phyloP scores from a whole-genome alignment of 495 filamentous ascomycete genomes.

The Podospora australis region DNA sequence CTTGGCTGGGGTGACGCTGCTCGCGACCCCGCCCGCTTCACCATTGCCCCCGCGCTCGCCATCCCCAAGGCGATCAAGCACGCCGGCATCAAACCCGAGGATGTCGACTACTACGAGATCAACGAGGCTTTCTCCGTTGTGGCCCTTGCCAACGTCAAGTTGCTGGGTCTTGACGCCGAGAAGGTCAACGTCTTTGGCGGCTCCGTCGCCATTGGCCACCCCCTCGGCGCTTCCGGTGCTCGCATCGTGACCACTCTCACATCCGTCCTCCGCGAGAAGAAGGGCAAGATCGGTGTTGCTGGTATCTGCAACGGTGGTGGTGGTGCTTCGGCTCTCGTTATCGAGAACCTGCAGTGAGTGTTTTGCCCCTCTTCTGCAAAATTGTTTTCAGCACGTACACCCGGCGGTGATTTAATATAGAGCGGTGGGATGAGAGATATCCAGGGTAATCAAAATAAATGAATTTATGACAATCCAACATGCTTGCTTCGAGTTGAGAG shows the following conservation, averaged over 20 bases:
- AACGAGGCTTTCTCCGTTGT: slow-evolving; percentile 99
- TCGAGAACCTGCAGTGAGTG: slow-evolving; percentile 61
- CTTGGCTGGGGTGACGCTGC: slow-evolving; percentile 94
- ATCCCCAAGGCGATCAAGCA: slow-evolving; percentile 96
- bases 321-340: slow-evolving; percentile 82
- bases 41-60: slow-evolving; percentile 86
- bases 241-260: slow-evolving; percentile 88
- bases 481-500: background rate
- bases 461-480: too few relatives aligned
- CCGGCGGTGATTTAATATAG: background rate
- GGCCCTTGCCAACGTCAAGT: slow-evolving; percentile 88
- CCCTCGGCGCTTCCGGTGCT: slow-evolving; percentile 86
- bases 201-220: slow-evolving; percentile 92
- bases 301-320: slow-evolving; percentile 98
- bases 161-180: slow-evolving; percentile 68
- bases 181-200: slow-evolving; percentile 96
- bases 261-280: slow-evolving; percentile 81
- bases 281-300: slow-evolving; percentile 85
- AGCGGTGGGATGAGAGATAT: too few relatives aligned
- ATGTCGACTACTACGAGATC: slow-evolving; percentile 93
- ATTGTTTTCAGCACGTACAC: too few relatives aligned
- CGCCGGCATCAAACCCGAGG: slow-evolving; percentile 64
- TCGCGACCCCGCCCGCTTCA: slow-evolving; percentile 87
- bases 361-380: too few relatives aligned
- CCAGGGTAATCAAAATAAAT: too few relatives aligned